Evolutionary conservation across 225 moss, liverwort and hornwort species (phyloP), one percentile per base, ranked within the genome.

Genomic region (Physcomitrellopsis africana): DNA sequence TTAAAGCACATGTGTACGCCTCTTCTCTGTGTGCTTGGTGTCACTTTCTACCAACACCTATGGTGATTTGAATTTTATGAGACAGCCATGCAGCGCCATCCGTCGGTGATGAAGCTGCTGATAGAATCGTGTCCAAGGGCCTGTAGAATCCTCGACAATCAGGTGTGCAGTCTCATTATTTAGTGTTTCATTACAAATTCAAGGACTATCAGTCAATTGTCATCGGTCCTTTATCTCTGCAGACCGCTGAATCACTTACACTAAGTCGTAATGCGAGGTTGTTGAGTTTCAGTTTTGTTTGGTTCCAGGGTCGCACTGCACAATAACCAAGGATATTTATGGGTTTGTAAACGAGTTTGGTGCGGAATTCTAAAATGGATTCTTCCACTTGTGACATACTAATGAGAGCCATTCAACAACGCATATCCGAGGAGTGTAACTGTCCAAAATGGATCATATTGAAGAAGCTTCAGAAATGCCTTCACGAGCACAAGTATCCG

Each of bases 41-140:
- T n/a, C 19, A 53, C 17, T 64, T 70, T 58, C 24, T 19, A 12
- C 14, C 29, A 69, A 57, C 52, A 1, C 49, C 10, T 61, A 6
- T 19, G 48, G 57, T 78, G 53, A 72, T 70, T 60, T 17, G 45
- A 63, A 41, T 18, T 67, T 71, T 63, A 27, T 42, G 68, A 64
- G 76, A 59, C 81, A 88, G 85, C 76, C 8, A 68, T 88, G 88
- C 82, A 85, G 75, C 80, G 85, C n/a, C 85, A 82, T 52, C 27
- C 24, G 23, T 66, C 24, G 24, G 82, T 83, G 78, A 76, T 74
- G 78, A 42, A 83, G 76, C 49, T 83, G 52, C 70, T 88, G 9
- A 65, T 55, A 27, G 76, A 72, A 32, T 59, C 72, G 32, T 85
- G 85, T n/a, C 83, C 81, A 2, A 60, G 14, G 5, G 77, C 73